These are phyloP conservation scores for Stereum hirsutum DNA, from an alignment of 1,284 basidiomycete genomes.

Conservation along the genomic window DNA sequence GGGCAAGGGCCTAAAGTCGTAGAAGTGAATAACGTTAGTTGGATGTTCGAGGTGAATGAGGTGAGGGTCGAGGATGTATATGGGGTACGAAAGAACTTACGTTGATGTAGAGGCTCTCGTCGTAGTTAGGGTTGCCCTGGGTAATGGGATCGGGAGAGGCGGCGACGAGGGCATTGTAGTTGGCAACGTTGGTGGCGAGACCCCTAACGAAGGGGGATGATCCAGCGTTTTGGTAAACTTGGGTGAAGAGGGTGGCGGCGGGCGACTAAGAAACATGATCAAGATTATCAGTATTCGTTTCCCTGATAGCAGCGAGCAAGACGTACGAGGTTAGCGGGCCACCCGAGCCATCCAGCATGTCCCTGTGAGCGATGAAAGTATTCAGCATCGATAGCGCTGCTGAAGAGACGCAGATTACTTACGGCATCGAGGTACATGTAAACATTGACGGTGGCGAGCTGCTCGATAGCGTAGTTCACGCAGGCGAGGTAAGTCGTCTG, in stretches of 20 bases:
- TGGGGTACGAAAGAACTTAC: constrained; percentile 17
- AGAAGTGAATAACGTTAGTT: background rate
- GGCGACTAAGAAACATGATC: no score
- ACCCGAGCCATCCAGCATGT: constrained; percentile 61
- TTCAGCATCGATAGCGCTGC: no score
- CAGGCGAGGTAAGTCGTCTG: constrained; percentile 39
- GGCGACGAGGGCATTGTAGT: constrained; percentile 52
- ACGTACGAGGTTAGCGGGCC: constrained; percentile 52
- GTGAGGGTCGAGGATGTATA: no score
- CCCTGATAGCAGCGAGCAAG: no score
- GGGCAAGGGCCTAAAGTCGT: constrained; percentile 33
- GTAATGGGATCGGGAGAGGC: constrained; percentile 49
- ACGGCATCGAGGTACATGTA: constrained; percentile 55
- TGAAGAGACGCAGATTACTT: no score
- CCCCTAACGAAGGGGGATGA: constrained; percentile 46
- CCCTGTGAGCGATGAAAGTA: no score
- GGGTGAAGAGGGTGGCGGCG: constrained; percentile 44
- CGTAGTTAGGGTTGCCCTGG: constrained; percentile 48
- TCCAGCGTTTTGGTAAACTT: constrained; percentile 40
- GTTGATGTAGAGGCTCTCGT: constrained; percentile 53
- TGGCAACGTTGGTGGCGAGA: constrained; percentile 56
- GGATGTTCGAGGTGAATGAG: no score
- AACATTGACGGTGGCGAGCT: constrained; percentile 45
- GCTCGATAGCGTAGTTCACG: constrained; percentile 39
- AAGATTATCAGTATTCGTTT: no score